Base-by-base conservation (phyloP, 495 filamentous ascomycete species). In the Aspergillus asperescens region DNA sequence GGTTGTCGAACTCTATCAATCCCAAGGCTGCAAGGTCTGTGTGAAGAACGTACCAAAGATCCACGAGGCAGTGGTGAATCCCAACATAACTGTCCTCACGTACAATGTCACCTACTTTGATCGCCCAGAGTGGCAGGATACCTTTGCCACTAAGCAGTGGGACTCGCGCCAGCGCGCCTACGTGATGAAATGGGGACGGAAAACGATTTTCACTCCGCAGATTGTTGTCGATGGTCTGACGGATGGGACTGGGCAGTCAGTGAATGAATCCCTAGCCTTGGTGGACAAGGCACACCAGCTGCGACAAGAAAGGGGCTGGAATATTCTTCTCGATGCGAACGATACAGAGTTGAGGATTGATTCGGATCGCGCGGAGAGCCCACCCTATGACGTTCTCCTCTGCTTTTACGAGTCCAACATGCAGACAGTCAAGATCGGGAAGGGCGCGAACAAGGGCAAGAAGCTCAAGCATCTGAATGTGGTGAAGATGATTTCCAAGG, bases 11-110 rank as follows among this genome's bases (percentile, higher is more conserved):
- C 37, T 51, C 25, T 51, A 32, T 25, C 48, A 51, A 23, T 51
- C 48, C 24, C 48, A 51, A 42, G 48, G 48, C 37, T 51, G 48
- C 48, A 51, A 51, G 24, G 25, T 22, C 1, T 51, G 48, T 27
- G 19, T 51, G 15, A 51, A 51, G 48, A 51, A 51, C 48, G 48
- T 42, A 13, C 48, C 48, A 18, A 42, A 42, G 5, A 51, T 51
- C 24, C 48, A 51, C 37, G 15, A 51, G 16, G 48, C 48, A 24
- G 27, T 34, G 25, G 9, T 15, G 2, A 44, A 25, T n/a, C 48
- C 44, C 23, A 42, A 51, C 48, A 24, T 42, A 10, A 25, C 48
- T 24, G 32, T 51, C 48, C 37, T 51, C 15, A 51, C 48, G 13
- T 51, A 31, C 48, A 42, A 51, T 37, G 48, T 51, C 7, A 51